Conservation (phyloP, 345 rosid species). For the Garcia nutans region DNA sequence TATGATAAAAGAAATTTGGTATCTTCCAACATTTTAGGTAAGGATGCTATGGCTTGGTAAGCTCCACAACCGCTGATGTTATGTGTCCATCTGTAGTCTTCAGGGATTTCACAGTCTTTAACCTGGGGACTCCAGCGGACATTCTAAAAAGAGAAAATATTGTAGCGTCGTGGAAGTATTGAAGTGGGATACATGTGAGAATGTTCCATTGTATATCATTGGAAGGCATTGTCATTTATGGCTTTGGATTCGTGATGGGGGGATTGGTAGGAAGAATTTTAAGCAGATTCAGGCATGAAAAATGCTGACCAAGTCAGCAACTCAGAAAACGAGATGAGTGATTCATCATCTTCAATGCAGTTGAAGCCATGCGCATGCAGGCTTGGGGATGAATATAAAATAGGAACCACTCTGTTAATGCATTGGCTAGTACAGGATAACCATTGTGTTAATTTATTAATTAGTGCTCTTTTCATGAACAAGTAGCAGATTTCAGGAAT, state of each 20-base stretch:
- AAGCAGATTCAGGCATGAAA: not conserved
- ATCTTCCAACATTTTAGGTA: not conserved
- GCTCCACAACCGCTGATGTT: not conserved
- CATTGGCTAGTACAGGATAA: too few species aligned
- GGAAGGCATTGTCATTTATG: not conserved
- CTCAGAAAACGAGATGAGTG: not conserved
- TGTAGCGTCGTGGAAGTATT: too few species aligned
- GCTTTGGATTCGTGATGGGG: not conserved
- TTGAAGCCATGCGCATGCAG: too few species aligned
- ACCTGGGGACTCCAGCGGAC: not conserved
- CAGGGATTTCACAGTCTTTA: not conserved
- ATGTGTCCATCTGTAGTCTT: not conserved
- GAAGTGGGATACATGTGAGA: not conserved
- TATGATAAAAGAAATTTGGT: not conserved
- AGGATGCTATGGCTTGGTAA: not conserved
- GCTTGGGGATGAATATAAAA: too few species aligned
- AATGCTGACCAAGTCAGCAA: not conserved
- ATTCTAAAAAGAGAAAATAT: not conserved
- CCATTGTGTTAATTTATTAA: too few species aligned
- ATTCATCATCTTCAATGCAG: too few species aligned
- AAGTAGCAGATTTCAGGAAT: too few species aligned
- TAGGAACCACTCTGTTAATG: too few species aligned
- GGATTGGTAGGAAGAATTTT: not conserved
- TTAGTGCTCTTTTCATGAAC: too few species aligned
- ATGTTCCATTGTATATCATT: not conserved